Base-by-base conservation (phyloP, 768 basidiomycete species). In the Mycena kentingensis region DNA sequence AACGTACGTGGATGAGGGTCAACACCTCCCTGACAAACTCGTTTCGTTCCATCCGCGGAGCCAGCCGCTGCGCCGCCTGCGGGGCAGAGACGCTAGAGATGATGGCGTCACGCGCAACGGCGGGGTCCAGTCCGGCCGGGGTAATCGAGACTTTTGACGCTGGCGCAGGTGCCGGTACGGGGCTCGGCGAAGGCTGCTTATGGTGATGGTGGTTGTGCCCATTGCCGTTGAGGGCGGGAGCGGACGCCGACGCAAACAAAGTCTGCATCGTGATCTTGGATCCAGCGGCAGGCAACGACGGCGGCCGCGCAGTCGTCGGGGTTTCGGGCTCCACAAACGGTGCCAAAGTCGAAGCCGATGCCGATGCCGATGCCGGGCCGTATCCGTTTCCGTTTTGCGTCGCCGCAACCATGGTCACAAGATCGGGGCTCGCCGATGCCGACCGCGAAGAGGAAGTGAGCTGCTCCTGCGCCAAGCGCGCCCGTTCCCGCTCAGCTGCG, bases 11-110 rank as follows among this genome's bases (percentile, higher is more conserved):
- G 57, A 87, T 78, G 56, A 86, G 73, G 28, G 75, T 78, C 65
- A 85, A 65, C 53, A 85, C 70, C 64, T 85, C 81, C 58, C 75
- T 70, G 46, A 83, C 75, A 67, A 85, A 86, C 46, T 78, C 81
- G 47, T 80, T 82, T 65, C 74, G 76, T 54, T 77, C 79, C 58
- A 79, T 48, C 32, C 50, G 63, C 37, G 60, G 62, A 3, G 29
- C 39, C 27, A 63, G 52, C 13, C 56, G 53, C 22, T 62, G 58
- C 32, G 61, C 51, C 24, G 59, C n/a, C n/a, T n/a, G n/a, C n/a
- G n/a, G 63, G 13, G 57, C 56, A 34, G 61, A 58, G 19, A 70
- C 48, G 32, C 64, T 60, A 46, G 60, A 55, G 31, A 71, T 49
- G 13, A 75, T 36, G 46, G 65, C 69, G 41, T 67, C 68, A 53